Evolutionary conservation across 2,329 filamentous ascomycete species (phyloP).

Genomic region (Xylaria sp.): DNA sequence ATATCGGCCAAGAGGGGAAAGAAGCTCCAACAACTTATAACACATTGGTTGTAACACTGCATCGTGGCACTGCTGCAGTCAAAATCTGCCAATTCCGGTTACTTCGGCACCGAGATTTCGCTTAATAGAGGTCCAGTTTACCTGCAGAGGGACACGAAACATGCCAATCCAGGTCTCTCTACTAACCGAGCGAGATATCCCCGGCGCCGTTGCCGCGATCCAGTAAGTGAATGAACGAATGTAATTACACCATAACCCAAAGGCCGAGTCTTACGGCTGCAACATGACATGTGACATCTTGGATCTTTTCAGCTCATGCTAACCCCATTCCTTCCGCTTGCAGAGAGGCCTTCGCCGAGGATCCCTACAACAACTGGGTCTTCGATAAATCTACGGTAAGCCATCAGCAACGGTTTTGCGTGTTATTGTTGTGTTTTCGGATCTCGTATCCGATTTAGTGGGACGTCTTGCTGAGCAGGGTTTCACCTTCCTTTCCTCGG

Average conservation of each 20-base stretch:
- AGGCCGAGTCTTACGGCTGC: not conserved
- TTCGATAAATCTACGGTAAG: slow-evolving; percentile 49
- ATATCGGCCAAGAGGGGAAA: not conserved
- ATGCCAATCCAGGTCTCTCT: slow-evolving; percentile 46
- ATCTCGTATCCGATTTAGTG: slow-evolving; percentile 18
- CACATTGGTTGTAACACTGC: slow-evolving; percentile 24
- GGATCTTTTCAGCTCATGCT: slow-evolving; percentile 36
- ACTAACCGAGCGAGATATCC: slow-evolving; percentile 48
- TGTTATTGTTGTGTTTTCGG: slow-evolving; percentile 14
- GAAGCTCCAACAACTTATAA: not conserved
- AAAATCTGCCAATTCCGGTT: slow-evolving; percentile 26
- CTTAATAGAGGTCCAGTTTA: not conserved
- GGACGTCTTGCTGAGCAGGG: slow-evolving; percentile 21
- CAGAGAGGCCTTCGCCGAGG: slow-evolving; percentile 49
- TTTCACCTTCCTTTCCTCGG: slow-evolving; percentile 28
- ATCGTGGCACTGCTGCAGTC: slow-evolving; percentile 24
- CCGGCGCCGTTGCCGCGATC: slow-evolving; percentile 48
- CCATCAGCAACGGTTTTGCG: not conserved
- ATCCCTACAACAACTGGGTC: slow-evolving; percentile 51
- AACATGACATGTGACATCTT: slow-evolving; percentile 2
- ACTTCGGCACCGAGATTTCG: slow-evolving; percentile 14
- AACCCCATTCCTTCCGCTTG: slow-evolving; percentile 22
- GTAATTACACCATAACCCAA: not conserved
- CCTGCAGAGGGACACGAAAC: slow-evolving; percentile 6
- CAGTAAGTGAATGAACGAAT: slow-evolving; percentile 43